Conservation (phyloP, 2,329 filamentous ascomycete species). For the Tolypocladium cylindrosporum region DNA sequence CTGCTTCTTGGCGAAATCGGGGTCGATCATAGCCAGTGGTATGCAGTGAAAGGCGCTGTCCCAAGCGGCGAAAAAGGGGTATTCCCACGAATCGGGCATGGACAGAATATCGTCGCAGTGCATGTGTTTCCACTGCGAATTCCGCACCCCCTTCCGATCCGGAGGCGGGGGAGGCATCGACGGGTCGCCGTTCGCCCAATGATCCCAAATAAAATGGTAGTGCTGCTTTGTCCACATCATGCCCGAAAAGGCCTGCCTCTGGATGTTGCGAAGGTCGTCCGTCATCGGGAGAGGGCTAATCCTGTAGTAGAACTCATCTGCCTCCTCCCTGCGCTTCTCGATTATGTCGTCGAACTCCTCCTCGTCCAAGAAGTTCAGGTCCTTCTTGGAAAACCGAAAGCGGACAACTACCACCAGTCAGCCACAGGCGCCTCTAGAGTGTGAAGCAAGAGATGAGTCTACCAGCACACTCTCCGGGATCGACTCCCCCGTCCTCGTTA, state of each 20-base stretch:
- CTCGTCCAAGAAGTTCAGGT: conserved; percentile 76
- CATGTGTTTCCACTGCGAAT: conserved; percentile 88
- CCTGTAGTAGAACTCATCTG: conserved; percentile 91
- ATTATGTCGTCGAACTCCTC: conserved; percentile 87
- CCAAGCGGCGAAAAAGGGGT: conserved; percentile 96
- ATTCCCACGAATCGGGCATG: conserved; percentile 98
- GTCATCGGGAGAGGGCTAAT: conserved; percentile 90
- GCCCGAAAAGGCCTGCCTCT: conserved; percentile 85
- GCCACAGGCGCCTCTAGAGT: not conserved
- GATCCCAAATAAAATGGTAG: conserved; percentile 94
- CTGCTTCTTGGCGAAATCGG: conserved; percentile 96
- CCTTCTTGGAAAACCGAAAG: conserved; percentile 72
- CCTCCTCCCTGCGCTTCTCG: conserved; percentile 76
- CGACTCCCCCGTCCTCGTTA: conserved; percentile 78
- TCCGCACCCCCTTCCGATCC: conserved; percentile 69
- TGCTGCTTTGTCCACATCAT: conserved; percentile 99
- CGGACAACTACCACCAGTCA: conserved; percentile 56
- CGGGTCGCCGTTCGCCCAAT: conserved; percentile 94
- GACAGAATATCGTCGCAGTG: conserved; percentile 90
- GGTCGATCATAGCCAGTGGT: conserved; percentile 91
- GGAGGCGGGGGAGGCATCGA: conserved; percentile 77
- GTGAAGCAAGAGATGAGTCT: conserved; percentile 18
- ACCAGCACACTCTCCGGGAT: conserved; percentile 84
- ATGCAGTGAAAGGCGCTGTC: conserved; percentile 97
- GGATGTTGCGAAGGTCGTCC: conserved; percentile 88